These are phyloP conservation scores for Aspergillus sergii DNA, from an alignment of 2,329 filamentous ascomycete species.

Conservation along the genomic window DNA sequence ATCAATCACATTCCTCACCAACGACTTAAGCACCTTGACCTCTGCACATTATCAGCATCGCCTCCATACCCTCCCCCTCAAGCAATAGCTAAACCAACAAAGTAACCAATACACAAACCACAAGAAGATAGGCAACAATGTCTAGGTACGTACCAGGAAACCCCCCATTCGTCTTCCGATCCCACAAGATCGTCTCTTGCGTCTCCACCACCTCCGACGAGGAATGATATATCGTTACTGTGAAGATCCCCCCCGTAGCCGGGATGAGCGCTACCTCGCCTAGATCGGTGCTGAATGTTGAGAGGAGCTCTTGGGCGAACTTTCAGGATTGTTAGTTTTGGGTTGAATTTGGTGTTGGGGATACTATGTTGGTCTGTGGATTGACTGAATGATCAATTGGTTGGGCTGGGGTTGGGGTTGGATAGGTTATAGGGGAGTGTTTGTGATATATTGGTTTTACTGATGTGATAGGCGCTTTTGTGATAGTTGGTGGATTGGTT, in stretches of 20 bases:
- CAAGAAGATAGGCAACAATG: not conserved
- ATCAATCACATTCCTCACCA: slow-evolving; percentile 79
- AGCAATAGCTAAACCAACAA: not conserved
- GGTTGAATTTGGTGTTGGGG: not conserved
- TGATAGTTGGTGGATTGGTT: no score
- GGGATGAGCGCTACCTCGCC: slow-evolving; percentile 89
- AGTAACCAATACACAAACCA: not conserved
- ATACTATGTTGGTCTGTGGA: not conserved
- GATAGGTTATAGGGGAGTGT: not conserved
- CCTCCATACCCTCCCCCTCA: not conserved
- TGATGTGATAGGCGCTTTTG: not conserved
- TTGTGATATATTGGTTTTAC: not conserved
- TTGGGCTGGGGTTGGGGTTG: not conserved
- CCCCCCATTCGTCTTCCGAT: slow-evolving; percentile 80
- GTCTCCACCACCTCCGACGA: slow-evolving; percentile 18
- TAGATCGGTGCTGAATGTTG: slow-evolving; percentile 80
- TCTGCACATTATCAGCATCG: slow-evolving; percentile 49
- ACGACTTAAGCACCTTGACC: slow-evolving; percentile 85
- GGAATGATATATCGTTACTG: slow-evolving; percentile 62
- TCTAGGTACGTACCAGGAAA: slow-evolving; percentile 66
- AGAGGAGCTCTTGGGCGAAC: slow-evolving; percentile 94
- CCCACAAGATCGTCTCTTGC: slow-evolving; percentile 71
- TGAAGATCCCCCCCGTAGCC: slow-evolving; percentile 80
- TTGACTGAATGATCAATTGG: no score
- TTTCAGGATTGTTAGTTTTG: slow-evolving; percentile 38